Base-by-base conservation (phyloP, 108 stramenopile genomes). In the Skeletonema potamos region DNA sequence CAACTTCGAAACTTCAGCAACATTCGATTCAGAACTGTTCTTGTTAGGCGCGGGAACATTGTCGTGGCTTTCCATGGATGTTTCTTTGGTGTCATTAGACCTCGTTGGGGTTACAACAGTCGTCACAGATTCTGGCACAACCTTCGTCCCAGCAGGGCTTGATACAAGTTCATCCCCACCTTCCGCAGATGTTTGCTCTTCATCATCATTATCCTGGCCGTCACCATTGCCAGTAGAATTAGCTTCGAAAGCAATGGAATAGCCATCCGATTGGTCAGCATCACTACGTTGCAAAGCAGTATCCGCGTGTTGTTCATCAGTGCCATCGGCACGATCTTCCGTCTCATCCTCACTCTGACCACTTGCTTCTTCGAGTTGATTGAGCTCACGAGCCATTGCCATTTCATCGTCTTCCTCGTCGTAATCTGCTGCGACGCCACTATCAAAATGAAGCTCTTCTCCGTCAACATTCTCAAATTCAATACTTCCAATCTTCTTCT, bases 361-460 rank as follows among this genome's bases (percentile, higher is more conserved):
- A 0, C 13, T 24, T 28, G 4, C 66, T 28, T 59, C 43, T 17
- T 67, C 58, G 13, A 60, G 20, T 27, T 27, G 26, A 33, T 60
- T 57, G 3, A 85, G 58, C 60, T 77, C 70, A 36, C 74, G 70
- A 18, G 86, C 86, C 76, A 87, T 72, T 32, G 73, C 62, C 75
- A 85, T 74, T 68, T 72, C 74, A 36, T 64, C 79, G 7, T 76
- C 85, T 30, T 78, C 63, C 11, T 81, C 76, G 20, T 58, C 71
- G 13, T 77, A 64, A 51, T 51, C 9, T 24, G 22, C 48, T 7
- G 48, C 7, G 51, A 64, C n/a, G 62, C 66, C n/a, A 24, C 64
- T 29, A 4, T 33, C 76, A 57, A 48, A 10, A 26, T 39, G 32
- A 62, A 36, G 48, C 29, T 73, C 74, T 13, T 78, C 62, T 48